These are phyloP conservation scores for Nicotiana paniculata DNA, from an alignment of 257 asterid genomes.

Conservation along the genomic window DNA sequence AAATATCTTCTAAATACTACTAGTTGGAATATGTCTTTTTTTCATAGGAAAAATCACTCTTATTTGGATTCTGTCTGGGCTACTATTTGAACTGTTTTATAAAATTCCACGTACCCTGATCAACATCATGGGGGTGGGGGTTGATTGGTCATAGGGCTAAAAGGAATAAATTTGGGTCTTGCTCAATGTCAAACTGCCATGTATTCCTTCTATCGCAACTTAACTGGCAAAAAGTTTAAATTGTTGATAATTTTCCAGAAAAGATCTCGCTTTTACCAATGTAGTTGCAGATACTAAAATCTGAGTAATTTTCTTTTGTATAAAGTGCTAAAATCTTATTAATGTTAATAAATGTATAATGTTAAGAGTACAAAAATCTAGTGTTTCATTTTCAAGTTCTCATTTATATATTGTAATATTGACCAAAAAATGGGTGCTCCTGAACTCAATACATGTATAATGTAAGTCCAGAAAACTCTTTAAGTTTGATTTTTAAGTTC, in stretches of 20 bases:
- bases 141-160: too few species aligned
- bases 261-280: neutral
- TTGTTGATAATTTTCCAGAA: neutral
- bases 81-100: neutral
- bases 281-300: neutral
- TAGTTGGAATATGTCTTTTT: neutral
- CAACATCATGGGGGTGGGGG: too few species aligned
- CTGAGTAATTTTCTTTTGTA: neutral
- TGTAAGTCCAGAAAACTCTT: too few species aligned
- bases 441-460: neutral
- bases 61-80: neutral
- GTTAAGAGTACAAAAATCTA: neutral
- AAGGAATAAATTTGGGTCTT: too few species aligned
- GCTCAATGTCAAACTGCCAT: too few species aligned
- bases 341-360: neutral
- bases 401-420: neutral
- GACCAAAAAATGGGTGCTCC: neutral
- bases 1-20: neutral
- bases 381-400: neutral
- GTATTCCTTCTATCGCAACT: neutral
- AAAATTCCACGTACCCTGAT: neutral
- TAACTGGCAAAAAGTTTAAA: neutral
- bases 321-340: neutral
- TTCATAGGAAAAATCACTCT: neutral
- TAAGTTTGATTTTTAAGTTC: neutral